A percentile compares a stretch with the other conserved stretches of the same genome.
phyloP scores from a whole-genome alignment of 176 grass and related monocot genomes.

The Metroxylon sagu region DNA sequence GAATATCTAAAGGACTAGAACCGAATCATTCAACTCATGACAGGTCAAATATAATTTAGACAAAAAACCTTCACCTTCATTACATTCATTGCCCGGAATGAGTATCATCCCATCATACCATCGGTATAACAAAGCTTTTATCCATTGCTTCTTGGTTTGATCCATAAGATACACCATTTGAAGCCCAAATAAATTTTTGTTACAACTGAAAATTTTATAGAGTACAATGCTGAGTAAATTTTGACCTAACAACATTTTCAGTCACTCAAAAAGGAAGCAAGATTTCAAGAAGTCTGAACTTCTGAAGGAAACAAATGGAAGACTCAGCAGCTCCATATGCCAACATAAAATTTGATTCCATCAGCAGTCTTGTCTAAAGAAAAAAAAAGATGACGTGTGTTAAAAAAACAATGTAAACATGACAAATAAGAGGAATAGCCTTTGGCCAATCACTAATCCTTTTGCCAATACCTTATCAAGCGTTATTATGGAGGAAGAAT shows the following conservation, averaged over 20 bases:
- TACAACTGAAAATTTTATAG: slow-evolving; percentile 5
- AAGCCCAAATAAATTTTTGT: slow-evolving; percentile 32
- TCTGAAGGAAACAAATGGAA: slow-evolving; percentile 62
- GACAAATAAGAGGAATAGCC: slow-evolving; percentile 7
- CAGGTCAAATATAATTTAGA: no score
- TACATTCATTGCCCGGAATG: neutral
- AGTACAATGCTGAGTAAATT: slow-evolving; percentile 4
- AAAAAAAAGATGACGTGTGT: slow-evolving; percentile 3
- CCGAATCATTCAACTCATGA: no score
- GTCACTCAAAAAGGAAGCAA: slow-evolving; percentile 79
- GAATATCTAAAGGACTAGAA: no score
- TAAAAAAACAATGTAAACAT: neutral
- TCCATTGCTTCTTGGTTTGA: slow-evolving; percentile 37
- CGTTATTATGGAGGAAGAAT: slow-evolving; percentile 49
- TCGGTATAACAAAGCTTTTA: slow-evolving; percentile 49
- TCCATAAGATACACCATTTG: slow-evolving; percentile 73
- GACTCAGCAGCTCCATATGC: slow-evolving; percentile 69
- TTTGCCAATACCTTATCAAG: slow-evolving; percentile 37
- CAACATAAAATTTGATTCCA: slow-evolving; percentile 85
- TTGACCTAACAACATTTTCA: slow-evolving; percentile 12
- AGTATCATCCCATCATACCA: slow-evolving; percentile 44
- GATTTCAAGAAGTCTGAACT: slow-evolving; percentile 74
- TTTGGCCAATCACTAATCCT: neutral
- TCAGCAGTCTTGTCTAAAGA: slow-evolving; percentile 49
- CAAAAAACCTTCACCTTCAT: no score